Conservation (phyloP, 176 grass and related monocot genomes). For the Paspalum notatum region DNA sequence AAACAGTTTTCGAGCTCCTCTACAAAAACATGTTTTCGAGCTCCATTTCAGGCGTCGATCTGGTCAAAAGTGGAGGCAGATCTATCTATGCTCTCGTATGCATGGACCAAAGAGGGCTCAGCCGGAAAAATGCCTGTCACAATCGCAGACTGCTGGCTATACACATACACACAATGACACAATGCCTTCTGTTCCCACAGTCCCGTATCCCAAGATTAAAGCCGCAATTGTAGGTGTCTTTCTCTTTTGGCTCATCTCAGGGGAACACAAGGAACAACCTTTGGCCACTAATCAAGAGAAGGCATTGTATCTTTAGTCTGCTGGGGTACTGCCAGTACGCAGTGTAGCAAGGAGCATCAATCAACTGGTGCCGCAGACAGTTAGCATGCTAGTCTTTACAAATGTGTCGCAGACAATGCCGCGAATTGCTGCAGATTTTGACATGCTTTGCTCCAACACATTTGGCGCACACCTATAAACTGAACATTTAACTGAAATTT, state of each 20-base stretch:
- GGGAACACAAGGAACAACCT: conserved; percentile 20
- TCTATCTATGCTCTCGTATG: not conserved
- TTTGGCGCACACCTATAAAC: no score
- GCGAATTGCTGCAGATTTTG: no score
- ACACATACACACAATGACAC: no score
- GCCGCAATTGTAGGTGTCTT: conserved; percentile 10
- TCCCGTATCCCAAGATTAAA: conserved; percentile 35
- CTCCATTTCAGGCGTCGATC: conserved; percentile 14
- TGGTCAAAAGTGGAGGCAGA: conserved; percentile 27
- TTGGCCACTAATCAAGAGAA: conserved; percentile 16
- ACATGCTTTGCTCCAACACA: no score
- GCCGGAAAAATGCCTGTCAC: not conserved
- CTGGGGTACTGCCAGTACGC: not conserved
- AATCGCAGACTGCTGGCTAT: not conserved
- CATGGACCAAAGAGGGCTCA: not conserved
- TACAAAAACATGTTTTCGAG: not conserved
- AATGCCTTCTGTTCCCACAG: not conserved
- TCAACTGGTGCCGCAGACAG: not conserved
- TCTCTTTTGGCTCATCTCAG: conserved; percentile 16
- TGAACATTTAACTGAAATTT: no score
- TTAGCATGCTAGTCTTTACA: not conserved
- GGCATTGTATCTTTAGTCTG: not conserved
- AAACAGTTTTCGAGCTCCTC: no score
- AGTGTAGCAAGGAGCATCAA: not conserved
- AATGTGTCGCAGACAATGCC: no score